A percentile compares a stretch with the other conserved stretches of the same genome.
Evolutionary conservation across 1,284 basidiomycete genomes (phyloP).

Genomic region (Ceratobasidium sp.): DNA sequence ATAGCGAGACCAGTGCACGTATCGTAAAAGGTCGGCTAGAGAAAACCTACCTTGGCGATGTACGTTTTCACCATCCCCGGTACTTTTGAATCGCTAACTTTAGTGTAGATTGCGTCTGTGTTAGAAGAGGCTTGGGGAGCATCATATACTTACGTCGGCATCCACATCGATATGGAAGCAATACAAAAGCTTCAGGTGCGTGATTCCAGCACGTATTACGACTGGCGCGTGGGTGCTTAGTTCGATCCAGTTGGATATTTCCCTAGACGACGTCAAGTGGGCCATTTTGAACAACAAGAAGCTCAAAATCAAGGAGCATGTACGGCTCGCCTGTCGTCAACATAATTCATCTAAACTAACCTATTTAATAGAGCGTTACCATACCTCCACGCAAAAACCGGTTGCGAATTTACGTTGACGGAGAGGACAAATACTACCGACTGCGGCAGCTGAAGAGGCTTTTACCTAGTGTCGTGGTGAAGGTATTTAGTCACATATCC

Average conservation of each 20-base stretch:
- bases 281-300: slow-evolving; percentile 88
- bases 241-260: slow-evolving; percentile 80
- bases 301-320: slow-evolving; percentile 91
- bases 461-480: slow-evolving; percentile 85
- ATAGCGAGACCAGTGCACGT: slow-evolving; percentile 88
- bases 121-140: slow-evolving; percentile 97
- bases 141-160: slow-evolving; percentile 89
- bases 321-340: slow-evolving; percentile 45
- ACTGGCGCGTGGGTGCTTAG: not conserved
- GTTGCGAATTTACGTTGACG: slow-evolving; percentile 86
- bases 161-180: slow-evolving; percentile 90
- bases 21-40: slow-evolving; percentile 98
- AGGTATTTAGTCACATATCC: slow-evolving; percentile 57
- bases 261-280: slow-evolving; percentile 91
- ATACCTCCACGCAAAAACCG: slow-evolving; percentile 78
- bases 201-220: slow-evolving; percentile 23
- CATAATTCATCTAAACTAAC: not conserved
- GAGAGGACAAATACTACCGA: slow-evolving; percentile 86
- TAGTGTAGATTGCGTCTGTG: slow-evolving; percentile 78
- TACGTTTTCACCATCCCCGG: slow-evolving; percentile 53
- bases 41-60: slow-evolving; percentile 94
- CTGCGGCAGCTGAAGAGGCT: slow-evolving; percentile 84
- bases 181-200: slow-evolving; percentile 86
- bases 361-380: slow-evolving; percentile 65
- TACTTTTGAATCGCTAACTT: not conserved